Conservation (phyloP, 2,329 filamentous ascomycete genomes). For the Fusarium musae region DNA sequence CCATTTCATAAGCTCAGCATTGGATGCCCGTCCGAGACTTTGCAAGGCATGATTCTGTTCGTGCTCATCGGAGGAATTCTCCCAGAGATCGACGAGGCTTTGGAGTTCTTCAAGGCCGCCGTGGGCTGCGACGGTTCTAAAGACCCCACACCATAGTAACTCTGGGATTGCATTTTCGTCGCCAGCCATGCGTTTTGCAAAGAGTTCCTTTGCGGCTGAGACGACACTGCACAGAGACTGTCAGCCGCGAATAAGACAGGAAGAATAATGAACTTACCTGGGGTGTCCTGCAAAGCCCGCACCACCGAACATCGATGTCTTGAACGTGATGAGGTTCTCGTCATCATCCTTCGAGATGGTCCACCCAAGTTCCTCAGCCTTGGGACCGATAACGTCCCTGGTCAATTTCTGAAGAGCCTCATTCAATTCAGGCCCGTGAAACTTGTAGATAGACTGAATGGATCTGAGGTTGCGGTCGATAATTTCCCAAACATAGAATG, state of each 20-base stretch:
- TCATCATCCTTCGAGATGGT: not conserved
- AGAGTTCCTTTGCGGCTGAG: not conserved
- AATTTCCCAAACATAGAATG: not conserved
- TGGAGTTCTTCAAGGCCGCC: not conserved
- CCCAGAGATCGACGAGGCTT: not conserved
- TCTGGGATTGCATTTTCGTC: not conserved
- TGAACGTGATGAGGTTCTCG: not conserved
- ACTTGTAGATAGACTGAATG: not conserved
- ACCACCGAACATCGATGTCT: not conserved
- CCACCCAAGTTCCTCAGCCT: not conserved
- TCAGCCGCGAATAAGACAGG: not conserved
- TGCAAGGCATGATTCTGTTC: not conserved
- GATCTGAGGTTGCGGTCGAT: not conserved
- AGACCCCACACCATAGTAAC: rapidly evolving
- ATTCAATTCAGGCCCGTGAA: not conserved
- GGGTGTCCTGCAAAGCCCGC: not conserved
- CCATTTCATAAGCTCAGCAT: not conserved
- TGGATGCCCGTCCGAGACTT: not conserved
- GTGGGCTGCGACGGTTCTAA: not conserved
- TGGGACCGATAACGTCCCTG: rapidly evolving
- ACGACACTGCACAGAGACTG: rapidly evolving
- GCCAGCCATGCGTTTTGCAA: not conserved
- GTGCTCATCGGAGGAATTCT: rapidly evolving
- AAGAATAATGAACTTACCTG: rapidly evolving
- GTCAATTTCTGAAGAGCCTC: not conserved